Conservation (phyloP, 2,329 filamentous ascomycete species). For the Teratosphaeriaceae sp. region DNA sequence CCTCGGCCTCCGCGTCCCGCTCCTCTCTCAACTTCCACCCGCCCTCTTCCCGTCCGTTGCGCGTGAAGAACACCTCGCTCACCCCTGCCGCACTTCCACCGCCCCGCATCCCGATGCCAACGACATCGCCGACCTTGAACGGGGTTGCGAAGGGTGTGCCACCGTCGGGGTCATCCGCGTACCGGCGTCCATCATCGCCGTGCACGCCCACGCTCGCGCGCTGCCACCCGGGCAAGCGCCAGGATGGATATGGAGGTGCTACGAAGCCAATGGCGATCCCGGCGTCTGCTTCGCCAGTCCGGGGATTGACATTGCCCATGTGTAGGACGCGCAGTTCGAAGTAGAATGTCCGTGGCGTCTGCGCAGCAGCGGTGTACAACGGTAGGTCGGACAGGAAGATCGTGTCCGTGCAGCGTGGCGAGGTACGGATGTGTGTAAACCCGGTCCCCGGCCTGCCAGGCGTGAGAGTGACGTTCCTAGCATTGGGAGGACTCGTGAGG, state of each 20-base stretch:
- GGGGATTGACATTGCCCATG: conserved; percentile 29
- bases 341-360: conserved; percentile 54
- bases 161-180: conserved; percentile 68
- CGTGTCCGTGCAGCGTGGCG: conserved; percentile 48
- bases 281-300: conserved; percentile 35
- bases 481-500: conserved; percentile 38
- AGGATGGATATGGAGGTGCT: conserved; percentile 69
- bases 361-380: conserved; percentile 55
- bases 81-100: conserved; percentile 38
- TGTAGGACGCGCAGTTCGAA: conserved; percentile 59
- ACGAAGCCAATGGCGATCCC: conserved; percentile 63
- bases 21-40: conserved; percentile 72
- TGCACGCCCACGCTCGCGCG: conserved; percentile 69
- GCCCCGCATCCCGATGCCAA: conserved; percentile 67
- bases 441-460: conserved; percentile 46
- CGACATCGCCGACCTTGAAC: conserved; percentile 58
- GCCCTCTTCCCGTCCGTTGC: conserved; percentile 53
- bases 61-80: conserved; percentile 65
- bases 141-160: conserved; percentile 60
- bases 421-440: conserved; percentile 32
- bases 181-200: conserved; percentile 70
- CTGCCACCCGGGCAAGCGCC: conserved; percentile 76
- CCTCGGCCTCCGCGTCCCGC: conserved; percentile 55
- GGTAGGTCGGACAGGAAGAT: conserved; percentile 63
- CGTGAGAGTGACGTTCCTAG: conserved; percentile 38